Conservation (phyloP, 352 stramenopile genomes). For the Phytopythium aichiense region DNA sequence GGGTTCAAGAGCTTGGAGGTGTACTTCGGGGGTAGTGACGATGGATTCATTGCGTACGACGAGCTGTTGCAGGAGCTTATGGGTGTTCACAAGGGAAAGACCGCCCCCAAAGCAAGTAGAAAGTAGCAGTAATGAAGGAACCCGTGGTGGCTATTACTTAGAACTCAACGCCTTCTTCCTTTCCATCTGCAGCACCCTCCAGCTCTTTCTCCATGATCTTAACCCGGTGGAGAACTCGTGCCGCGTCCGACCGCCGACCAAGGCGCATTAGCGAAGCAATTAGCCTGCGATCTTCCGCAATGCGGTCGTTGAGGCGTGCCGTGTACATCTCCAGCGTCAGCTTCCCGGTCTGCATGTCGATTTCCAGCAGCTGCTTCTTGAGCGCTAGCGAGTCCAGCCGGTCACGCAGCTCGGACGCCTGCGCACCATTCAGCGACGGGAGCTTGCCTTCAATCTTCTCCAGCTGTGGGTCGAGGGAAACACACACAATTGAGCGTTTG, state of each 20-base stretch:
- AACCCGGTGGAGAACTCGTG: conserved; percentile 64
- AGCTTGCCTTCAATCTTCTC: conserved; percentile 60
- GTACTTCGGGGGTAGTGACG: conserved; percentile 18
- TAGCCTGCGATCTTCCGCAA: conserved; percentile 45
- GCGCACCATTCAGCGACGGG: conserved; percentile 24
- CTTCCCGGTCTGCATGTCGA: conserved; percentile 79
- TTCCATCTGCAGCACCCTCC: conserved; percentile 26
- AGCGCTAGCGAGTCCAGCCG: conserved; percentile 62
- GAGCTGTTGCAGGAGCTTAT: conserved; percentile 29
- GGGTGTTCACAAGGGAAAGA: conserved; percentile 17
- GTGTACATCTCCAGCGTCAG: conserved; percentile 73
- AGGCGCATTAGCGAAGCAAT: conserved; percentile 38
- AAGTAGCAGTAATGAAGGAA: conserved; percentile 1
- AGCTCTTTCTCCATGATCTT: conserved; percentile 81
- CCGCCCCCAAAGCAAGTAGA: conserved; percentile 9
- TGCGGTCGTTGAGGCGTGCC: conserved; percentile 37
- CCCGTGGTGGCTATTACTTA: neutral
- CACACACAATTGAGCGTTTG: neutral
- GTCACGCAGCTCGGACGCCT: conserved; percentile 38
- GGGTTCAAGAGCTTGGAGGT: conserved; percentile 32
- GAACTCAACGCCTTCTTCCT: conserved; percentile 12
- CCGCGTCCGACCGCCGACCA: conserved; percentile 49
- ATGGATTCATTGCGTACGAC: conserved; percentile 21
- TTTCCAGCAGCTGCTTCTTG: conserved; percentile 81
- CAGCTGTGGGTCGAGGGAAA: conserved; percentile 25